Conservation (phyloP, 768 basidiomycete genomes). For the Russula virescens region DNA sequence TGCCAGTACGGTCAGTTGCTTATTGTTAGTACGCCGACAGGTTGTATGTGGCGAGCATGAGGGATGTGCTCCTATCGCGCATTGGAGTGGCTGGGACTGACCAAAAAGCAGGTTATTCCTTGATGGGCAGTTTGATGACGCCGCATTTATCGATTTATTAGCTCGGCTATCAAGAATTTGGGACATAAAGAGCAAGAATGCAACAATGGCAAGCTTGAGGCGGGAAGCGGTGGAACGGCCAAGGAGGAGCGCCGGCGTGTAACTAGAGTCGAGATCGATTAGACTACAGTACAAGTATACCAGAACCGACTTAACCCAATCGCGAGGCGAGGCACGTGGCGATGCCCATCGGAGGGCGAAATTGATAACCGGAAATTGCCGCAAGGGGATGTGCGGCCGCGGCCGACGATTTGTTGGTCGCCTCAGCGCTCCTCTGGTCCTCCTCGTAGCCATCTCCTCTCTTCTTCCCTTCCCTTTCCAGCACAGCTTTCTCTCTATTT, state of each 20-base stretch:
- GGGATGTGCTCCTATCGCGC: neutral
- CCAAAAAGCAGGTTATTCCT: neutral
- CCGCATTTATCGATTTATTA: neutral
- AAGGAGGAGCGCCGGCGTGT: slow-evolving; percentile 1
- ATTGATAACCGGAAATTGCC: slow-evolving; percentile 8
- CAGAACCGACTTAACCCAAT: neutral
- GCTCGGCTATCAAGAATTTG: neutral
- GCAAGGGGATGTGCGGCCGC: neutral
- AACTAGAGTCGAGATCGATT: neutral
- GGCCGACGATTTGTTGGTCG: slow-evolving; percentile 18
- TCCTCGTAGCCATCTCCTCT: slow-evolving; percentile 19
- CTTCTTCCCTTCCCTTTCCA: neutral
- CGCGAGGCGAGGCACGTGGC: neutral
- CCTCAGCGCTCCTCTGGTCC: slow-evolving; percentile 17
- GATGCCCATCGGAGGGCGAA: slow-evolving; percentile 9
- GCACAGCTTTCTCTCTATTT: neutral
- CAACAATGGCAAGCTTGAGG: neutral
- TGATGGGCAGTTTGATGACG: neutral
- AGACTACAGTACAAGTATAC: too few relatives aligned
- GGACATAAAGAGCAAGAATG: neutral
- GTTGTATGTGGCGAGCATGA: neutral
- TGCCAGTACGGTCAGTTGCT: neutral
- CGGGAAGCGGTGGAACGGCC: too few relatives aligned
- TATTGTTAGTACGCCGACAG: neutral
- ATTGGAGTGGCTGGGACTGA: neutral